phyloP scores from a whole-genome alignment of 257 asterid genomes.

The Buddleja alternifolia region DNA sequence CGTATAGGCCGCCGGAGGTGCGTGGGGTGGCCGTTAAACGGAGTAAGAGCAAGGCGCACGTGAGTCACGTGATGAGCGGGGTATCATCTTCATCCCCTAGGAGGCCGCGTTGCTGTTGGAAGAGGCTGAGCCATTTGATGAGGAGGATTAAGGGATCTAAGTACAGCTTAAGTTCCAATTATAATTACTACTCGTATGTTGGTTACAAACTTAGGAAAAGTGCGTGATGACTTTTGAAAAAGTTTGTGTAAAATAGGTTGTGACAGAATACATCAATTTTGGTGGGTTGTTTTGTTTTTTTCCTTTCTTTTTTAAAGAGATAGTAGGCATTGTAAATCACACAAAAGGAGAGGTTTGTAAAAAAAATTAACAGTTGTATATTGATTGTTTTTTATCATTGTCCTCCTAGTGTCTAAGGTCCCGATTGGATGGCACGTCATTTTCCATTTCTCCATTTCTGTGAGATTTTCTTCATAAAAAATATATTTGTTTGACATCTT shows the following conservation, averaged over 20 bases:
- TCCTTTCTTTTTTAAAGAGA: neutral
- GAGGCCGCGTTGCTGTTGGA: slow-evolving; percentile 75
- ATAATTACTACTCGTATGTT: slow-evolving; percentile 59
- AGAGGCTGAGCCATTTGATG: slow-evolving; percentile 55
- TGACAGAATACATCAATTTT: slow-evolving; percentile 38
- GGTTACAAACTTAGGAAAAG: slow-evolving; percentile 41
- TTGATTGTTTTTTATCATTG: neutral
- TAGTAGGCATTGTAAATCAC: slow-evolving; percentile 21
- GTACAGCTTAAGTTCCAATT: slow-evolving; percentile 56
- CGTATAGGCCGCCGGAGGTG: slow-evolving; percentile 80
- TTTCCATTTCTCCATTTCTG: too few species aligned
- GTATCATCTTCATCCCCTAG: slow-evolving; percentile 48
- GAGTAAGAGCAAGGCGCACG: slow-evolving; percentile 54
- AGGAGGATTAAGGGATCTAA: slow-evolving; percentile 61
- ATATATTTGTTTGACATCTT: too few species aligned
- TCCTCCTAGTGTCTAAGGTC: too few species aligned
- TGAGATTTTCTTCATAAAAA: too few species aligned
- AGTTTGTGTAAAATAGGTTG: slow-evolving; percentile 26
- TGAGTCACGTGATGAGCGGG: slow-evolving; percentile 51
- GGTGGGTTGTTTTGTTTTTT: slow-evolving; percentile 10
- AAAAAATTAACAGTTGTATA: slow-evolving; percentile 11
- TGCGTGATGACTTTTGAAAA: slow-evolving; percentile 36
- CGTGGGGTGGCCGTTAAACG: slow-evolving; percentile 66
- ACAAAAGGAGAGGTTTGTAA: neutral
- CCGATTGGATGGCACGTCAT: too few species aligned